Conservation (phyloP, 2,329 filamentous ascomycete species). For the Paecilomyces formosus region DNA sequence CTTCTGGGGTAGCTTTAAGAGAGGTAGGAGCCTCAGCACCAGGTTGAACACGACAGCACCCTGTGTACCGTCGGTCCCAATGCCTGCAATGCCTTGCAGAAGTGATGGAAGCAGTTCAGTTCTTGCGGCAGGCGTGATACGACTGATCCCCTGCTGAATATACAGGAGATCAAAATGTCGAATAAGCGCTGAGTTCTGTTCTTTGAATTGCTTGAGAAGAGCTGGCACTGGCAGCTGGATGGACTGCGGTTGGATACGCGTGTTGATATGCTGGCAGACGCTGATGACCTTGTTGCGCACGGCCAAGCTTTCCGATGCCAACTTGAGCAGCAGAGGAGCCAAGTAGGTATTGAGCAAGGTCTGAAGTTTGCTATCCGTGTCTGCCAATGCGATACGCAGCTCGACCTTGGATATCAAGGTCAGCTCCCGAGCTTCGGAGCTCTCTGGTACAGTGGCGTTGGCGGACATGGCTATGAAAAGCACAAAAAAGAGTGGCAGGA, state of each 20-base stretch:
- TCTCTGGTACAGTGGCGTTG: constrained; percentile 19
- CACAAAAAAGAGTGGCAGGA: background rate
- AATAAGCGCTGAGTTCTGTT: constrained; percentile 64
- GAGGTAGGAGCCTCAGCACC: constrained; percentile 66
- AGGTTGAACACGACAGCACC: constrained; percentile 71
- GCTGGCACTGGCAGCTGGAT: constrained; percentile 78
- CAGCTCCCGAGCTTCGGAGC: constrained; percentile 58
- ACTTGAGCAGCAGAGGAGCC: constrained; percentile 74
- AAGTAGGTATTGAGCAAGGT: constrained; percentile 71
- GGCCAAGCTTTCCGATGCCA: constrained; percentile 68
- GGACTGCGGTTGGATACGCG: constrained; percentile 51
- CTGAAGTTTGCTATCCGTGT: constrained; percentile 77
- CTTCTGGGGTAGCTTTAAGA: constrained; percentile 59
- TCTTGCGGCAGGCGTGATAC: constrained; percentile 55
- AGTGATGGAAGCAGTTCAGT: constrained; percentile 65
- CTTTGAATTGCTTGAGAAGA: constrained; percentile 83
- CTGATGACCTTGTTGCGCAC: constrained; percentile 75
- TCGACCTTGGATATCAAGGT: constrained; percentile 79
- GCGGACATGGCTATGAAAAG: constrained; percentile 21
- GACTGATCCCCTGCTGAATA: constrained; percentile 72
- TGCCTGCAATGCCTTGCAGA: constrained; percentile 58
- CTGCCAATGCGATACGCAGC: constrained; percentile 72
- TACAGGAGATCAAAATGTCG: constrained; percentile 85
- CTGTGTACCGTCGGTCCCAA: constrained; percentile 47
- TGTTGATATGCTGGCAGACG: constrained; percentile 65